Conservation (phyloP, 331 rosid species). For the Arachis monticola region DNA sequence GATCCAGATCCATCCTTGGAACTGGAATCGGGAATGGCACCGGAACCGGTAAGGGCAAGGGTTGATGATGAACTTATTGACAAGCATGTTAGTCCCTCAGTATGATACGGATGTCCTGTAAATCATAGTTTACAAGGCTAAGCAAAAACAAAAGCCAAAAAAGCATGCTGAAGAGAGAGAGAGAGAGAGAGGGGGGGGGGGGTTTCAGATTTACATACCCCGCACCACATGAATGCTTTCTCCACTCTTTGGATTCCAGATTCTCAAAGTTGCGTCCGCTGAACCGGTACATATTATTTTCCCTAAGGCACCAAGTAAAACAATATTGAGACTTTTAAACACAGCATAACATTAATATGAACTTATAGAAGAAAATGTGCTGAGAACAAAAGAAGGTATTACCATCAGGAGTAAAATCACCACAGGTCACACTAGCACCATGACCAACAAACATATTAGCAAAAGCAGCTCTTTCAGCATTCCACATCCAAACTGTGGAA, state of each 20-base stretch:
- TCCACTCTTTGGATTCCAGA: conserved; percentile 86
- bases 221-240: conserved; percentile 78
- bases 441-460: no score
- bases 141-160: no score
- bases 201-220: conserved; percentile 53
- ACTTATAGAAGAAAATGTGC: conserved; percentile 22
- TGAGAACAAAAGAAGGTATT: conserved; percentile 30
- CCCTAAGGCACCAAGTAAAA: conserved; percentile 58
- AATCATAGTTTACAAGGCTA: no score
- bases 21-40: conserved; percentile 70
- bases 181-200: not conserved
- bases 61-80: no score
- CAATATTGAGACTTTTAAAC: not conserved
- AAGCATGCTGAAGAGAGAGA: not conserved
- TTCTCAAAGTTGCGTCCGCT: conserved; percentile 83
- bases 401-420: no score
- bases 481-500: no score
- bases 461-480: no score
- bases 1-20: conserved; percentile 90
- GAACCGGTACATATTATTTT: conserved; percentile 89
- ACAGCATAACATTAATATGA: not conserved
- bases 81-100: no score
- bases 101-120: no score
- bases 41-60: not conserved
- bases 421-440: no score